phyloP scores from a whole-genome alignment of 331 rosid genomes.

The Acacia concinna region DNA sequence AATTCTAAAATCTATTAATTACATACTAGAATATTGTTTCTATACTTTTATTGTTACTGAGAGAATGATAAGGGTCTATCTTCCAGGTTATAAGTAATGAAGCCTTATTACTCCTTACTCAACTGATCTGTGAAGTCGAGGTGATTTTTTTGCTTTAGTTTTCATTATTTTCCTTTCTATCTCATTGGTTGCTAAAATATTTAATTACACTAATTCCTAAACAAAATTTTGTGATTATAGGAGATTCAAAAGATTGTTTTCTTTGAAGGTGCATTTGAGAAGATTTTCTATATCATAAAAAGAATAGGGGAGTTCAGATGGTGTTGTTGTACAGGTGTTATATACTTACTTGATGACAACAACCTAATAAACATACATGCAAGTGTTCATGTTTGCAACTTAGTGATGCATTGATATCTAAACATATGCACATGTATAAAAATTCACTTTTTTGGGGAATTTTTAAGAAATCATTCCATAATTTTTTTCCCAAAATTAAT shows the following conservation, averaged over 20 bases:
- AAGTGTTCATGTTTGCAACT: not conserved
- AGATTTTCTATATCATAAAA: slow-evolving; percentile 77
- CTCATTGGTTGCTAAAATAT: not conserved
- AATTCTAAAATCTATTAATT: not conserved
- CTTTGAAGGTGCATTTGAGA: slow-evolving; percentile 95
- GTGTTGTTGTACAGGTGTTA: slow-evolving; percentile 78
- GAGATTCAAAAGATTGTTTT: slow-evolving; percentile 87
- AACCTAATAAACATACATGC: not conserved
- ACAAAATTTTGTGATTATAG: slow-evolving; percentile 38
- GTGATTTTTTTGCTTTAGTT: slow-evolving; percentile 41
- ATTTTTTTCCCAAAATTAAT: not conserved
- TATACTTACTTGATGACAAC: slow-evolving; percentile 1
- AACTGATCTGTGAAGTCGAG: slow-evolving; percentile 91
- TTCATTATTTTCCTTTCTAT: not conserved
- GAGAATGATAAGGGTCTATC: slow-evolving; percentile 26
- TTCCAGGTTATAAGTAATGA: slow-evolving; percentile 88
- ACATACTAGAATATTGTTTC: not conserved
- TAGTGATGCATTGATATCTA: not conserved
- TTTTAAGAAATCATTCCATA: slow-evolving; percentile 1
- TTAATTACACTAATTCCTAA: slow-evolving; percentile 25
- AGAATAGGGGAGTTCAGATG: slow-evolving; percentile 92
- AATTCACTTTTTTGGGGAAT: not conserved
- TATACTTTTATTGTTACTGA: slow-evolving; percentile 10
- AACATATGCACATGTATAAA: not conserved
- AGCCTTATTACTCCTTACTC: slow-evolving; percentile 86